Evolutionary conservation across 2,329 filamentous ascomycete genomes (phyloP).

Genomic region (Talaromyces atroroseus): DNA sequence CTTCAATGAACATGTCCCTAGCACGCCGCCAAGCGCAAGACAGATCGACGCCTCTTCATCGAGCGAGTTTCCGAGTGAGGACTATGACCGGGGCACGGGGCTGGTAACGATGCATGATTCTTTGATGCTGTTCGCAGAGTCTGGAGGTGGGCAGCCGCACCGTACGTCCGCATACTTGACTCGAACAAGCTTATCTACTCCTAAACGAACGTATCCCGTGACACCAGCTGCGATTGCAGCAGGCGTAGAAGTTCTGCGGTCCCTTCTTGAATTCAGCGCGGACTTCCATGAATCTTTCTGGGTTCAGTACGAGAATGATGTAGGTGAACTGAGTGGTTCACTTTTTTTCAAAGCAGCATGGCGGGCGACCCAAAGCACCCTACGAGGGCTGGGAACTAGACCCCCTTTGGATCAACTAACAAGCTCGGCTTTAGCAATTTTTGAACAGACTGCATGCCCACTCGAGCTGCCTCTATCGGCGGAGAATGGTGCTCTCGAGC

Average conservation of each 20-base stretch:
- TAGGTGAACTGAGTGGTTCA: neutral
- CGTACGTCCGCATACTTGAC: conserved; percentile 1
- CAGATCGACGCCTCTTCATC: neutral
- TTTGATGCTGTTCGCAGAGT: neutral
- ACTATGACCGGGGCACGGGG: neutral
- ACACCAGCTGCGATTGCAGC: neutral
- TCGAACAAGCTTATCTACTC: neutral
- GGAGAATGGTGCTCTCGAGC: neutral
- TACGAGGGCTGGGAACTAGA: neutral
- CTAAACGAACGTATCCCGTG: neutral
- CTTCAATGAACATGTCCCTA: neutral
- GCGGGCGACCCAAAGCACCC: neutral
- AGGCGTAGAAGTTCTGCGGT: neutral
- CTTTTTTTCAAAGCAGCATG: neutral
- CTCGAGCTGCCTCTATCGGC: neutral
- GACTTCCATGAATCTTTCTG: neutral
- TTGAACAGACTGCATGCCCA: conserved; percentile 1
- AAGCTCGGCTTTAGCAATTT: neutral
- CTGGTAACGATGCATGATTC: neutral
- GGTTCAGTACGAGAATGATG: neutral
- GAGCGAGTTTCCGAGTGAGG: neutral
- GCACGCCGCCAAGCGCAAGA: neutral
- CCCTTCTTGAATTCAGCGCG: neutral
- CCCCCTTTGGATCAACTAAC: neutral
- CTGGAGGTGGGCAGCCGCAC: neutral